phyloP scores from a whole-genome alignment of 805 yeast genomes.

The Wickerhamiella lipophila region DNA sequence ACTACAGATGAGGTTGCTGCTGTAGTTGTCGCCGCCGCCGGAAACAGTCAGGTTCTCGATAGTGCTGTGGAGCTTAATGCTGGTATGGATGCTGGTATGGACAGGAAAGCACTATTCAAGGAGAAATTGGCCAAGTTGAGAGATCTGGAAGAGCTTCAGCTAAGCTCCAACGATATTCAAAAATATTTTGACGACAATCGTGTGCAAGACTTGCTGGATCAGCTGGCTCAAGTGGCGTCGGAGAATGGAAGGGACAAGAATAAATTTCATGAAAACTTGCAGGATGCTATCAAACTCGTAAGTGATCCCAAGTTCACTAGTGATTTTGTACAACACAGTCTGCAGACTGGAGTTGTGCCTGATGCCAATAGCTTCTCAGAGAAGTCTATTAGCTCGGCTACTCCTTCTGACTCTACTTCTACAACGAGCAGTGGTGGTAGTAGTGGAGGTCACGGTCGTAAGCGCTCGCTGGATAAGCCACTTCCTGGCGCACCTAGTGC shows the following conservation, averaged over 20 bases:
- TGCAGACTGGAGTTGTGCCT: neutral
- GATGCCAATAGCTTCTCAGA: neutral
- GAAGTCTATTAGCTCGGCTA: neutral
- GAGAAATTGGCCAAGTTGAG: slow-evolving; percentile 39
- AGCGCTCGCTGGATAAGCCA: slow-evolving; percentile 2
- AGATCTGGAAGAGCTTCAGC: slow-evolving; percentile 57
- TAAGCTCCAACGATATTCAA: slow-evolving; percentile 50
- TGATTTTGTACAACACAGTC: neutral
- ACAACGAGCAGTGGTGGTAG: neutral
- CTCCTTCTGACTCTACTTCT: neutral
- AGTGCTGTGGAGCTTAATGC: slow-evolving; percentile 48
- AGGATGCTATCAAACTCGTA: slow-evolving; percentile 1
- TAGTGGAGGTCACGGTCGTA: neutral
- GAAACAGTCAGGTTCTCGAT: neutral
- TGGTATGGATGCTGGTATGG: slow-evolving; percentile 35
- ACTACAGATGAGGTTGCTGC: slow-evolving; percentile 5
- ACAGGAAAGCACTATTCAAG: neutral
- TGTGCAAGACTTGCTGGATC: slow-evolving; percentile 17
- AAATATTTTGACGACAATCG: slow-evolving; percentile 25
- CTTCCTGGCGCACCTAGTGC: slow-evolving; percentile 21
- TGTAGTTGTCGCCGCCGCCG: slow-evolving; percentile 6
- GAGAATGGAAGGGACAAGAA: slow-evolving; percentile 8
- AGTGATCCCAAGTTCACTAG: slow-evolving; percentile 1
- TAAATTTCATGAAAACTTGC: slow-evolving; percentile 8
- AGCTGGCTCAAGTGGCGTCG: slow-evolving; percentile 16